phyloP scores from a whole-genome alignment of 805 yeast genomes.

The Ogataea zsoltii region DNA sequence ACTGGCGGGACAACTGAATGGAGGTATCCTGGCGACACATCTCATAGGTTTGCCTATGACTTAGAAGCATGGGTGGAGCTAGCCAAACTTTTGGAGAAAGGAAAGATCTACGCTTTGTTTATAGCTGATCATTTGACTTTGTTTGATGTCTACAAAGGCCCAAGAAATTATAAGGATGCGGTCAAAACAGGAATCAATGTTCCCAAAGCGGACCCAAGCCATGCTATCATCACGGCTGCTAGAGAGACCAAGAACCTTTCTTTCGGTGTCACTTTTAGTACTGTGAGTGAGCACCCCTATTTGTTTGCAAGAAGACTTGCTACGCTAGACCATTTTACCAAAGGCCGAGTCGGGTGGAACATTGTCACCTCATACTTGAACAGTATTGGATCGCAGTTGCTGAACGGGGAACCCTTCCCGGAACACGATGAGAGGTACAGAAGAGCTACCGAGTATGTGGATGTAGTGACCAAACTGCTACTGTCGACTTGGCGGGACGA shows the following conservation, averaged over 20 bases:
- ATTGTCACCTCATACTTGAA: conserved; percentile 44
- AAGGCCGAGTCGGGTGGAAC: conserved; percentile 49
- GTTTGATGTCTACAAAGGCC: conserved; percentile 42
- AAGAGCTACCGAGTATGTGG: conserved; percentile 41
- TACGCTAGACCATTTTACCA: conserved; percentile 43
- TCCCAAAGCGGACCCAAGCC: conserved; percentile 41
- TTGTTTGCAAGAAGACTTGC: conserved; percentile 44
- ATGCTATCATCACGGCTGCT: conserved; percentile 41
- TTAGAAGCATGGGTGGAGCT: conserved; percentile 37
- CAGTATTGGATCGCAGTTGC: conserved; percentile 40
- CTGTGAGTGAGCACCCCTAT: conserved; percentile 44
- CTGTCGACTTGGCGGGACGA: conserved; percentile 47
- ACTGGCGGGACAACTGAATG: conserved; percentile 21
- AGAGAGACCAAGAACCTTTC: conserved; percentile 40
- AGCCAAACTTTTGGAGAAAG: conserved; percentile 39
- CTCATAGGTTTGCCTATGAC: conserved; percentile 23
- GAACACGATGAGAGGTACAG: conserved; percentile 42
- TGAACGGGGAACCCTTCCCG: conserved; percentile 38
- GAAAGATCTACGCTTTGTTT: conserved; percentile 40
- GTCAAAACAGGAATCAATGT: conserved; percentile 31
- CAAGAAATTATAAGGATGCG: conserved; percentile 26
- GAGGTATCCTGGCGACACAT: conserved; percentile 40
- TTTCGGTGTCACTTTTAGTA: conserved; percentile 43
- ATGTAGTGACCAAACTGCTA: conserved; percentile 40
- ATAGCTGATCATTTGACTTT: conserved; percentile 43